Percentiles rank a stretch among this genome's conserved stretches.
These are phyloP conservation scores for Ganoderma meredithae DNA, from an alignment of 1,284 basidiomycete species.

Conservation along the genomic window DNA sequence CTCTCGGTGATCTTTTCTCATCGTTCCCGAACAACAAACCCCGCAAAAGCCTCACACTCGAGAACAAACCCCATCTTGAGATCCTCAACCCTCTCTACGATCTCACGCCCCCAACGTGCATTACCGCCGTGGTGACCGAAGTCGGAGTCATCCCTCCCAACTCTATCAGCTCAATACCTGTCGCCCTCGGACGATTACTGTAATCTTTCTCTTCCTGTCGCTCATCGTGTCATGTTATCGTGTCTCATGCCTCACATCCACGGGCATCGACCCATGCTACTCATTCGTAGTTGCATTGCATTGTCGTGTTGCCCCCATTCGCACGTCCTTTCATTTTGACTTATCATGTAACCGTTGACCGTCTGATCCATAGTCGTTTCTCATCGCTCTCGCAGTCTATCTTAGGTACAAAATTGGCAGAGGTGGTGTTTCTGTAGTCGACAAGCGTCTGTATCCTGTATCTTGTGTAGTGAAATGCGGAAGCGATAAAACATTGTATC, in stretches of 20 bases:
- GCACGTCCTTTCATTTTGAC: conserved; percentile 16
- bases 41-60: conserved; percentile 46
- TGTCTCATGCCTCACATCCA: conserved; percentile 19
- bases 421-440: conserved; percentile 20
- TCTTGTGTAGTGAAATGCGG: conserved; percentile 27
- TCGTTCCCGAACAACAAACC: conserved; percentile 46
- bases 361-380: conserved; percentile 1
- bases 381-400: conserved; percentile 19
- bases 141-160: conserved; percentile 91
- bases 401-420: conserved; percentile 30
- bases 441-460: conserved; percentile 21
- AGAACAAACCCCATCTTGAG: conserved; percentile 62
- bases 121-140: conserved; percentile 97
- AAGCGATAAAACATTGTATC: conserved; percentile 12
- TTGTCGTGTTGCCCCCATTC: conserved; percentile 23
- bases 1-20: conserved; percentile 46
- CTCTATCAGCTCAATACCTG: conserved; percentile 81
- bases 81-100: conserved; percentile 90
- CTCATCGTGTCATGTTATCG: conserved; percentile 27
- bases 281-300: conserved; percentile 23
- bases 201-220: conserved; percentile 29
- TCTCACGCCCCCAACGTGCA: conserved; percentile 86
- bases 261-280: conserved; percentile 20
- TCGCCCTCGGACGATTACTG: conserved; percentile 68
- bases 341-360: conserved; percentile 20